Percentiles rank a stretch among this genome's conserved stretches.
phyloP scores from a whole-genome alignment of 805 yeast species.

The Dipodascus albidus region DNA sequence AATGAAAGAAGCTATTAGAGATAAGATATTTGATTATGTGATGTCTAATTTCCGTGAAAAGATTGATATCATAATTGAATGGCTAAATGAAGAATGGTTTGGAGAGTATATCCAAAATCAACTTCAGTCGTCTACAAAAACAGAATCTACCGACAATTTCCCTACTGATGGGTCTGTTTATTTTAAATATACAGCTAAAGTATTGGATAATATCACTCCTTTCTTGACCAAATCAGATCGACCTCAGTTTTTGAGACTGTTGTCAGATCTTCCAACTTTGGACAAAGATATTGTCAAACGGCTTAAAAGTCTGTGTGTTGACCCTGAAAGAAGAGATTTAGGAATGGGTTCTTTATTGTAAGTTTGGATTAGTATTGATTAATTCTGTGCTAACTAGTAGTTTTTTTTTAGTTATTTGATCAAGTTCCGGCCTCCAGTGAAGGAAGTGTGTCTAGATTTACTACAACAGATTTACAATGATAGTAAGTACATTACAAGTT shows the following conservation, averaged over 20 bases:
- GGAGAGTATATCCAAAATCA: constrained; percentile 38
- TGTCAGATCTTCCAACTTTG: constrained; percentile 80
- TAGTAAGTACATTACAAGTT: constrained; percentile 12
- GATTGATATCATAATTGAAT: constrained; percentile 67
- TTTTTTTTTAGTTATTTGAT: constrained; percentile 37
- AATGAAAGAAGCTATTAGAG: constrained; percentile 48
- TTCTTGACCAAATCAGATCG: constrained; percentile 74
- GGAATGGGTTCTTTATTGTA: constrained; percentile 71
- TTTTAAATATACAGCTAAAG: constrained; percentile 53
- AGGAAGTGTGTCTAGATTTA: constrained; percentile 30
- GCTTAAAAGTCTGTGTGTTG: constrained; percentile 64
- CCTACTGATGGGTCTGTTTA: constrained; percentile 28
- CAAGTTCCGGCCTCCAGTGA: constrained; percentile 85
- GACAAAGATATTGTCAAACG: constrained; percentile 49
- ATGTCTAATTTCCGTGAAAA: constrained; percentile 60
- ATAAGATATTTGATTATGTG: constrained; percentile 60
- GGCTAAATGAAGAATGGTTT: constrained; percentile 96
- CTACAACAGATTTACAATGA: constrained; percentile 21
- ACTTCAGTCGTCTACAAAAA: constrained; percentile 14
- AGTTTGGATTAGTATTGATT: constrained; percentile 3
- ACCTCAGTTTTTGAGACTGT: constrained; percentile 64
- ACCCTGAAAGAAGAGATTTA: constrained; percentile 69
- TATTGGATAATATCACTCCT: constrained; percentile 72
- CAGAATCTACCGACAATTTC: constrained; percentile 9
- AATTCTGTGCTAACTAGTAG: too few species aligned